phyloP scores from a whole-genome alignment of 257 asterid genomes.

The Solanum tarijense region DNA sequence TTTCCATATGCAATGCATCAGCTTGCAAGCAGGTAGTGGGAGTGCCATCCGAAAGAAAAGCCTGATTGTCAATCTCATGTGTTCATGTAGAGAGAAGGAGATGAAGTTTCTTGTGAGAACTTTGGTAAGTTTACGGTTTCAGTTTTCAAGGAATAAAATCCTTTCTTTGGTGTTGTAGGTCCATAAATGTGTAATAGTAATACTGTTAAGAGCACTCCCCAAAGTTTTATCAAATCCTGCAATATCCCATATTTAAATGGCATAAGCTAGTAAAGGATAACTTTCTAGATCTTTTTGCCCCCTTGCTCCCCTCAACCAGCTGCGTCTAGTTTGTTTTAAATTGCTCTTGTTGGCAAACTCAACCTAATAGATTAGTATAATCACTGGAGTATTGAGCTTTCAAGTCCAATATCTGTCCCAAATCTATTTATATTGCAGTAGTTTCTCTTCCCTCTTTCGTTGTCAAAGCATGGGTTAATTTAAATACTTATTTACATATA shows the following conservation, averaged over 20 bases:
- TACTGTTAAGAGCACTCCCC: not conserved
- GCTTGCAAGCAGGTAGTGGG: slow-evolving; percentile 89
- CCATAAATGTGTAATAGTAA: not conserved
- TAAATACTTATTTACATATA: not conserved
- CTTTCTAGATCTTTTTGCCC: not conserved
- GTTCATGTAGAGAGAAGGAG: slow-evolving; percentile 92
- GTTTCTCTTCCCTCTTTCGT: not conserved
- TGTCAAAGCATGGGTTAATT: not conserved
- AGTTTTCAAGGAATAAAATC: not conserved
- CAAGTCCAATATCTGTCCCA: not conserved
- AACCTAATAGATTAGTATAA: not conserved
- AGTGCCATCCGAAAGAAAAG: slow-evolving; percentile 69
- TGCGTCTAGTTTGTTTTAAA: not conserved
- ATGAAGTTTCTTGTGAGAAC: slow-evolving; percentile 85
- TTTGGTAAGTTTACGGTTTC: slow-evolving; percentile 39
- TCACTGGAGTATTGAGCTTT: not conserved
- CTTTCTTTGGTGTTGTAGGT: not conserved
- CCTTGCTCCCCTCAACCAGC: not conserved
- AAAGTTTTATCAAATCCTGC: not conserved
- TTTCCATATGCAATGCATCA: slow-evolving; percentile 39
- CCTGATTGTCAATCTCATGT: slow-evolving; percentile 72
- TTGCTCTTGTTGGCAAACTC: not conserved
- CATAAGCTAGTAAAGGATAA: not conserved
- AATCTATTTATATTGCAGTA: not conserved
- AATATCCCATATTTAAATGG: not conserved